Conservation (phyloP, 148 eudicot genomes). For the Linanthus parryae region DNA sequence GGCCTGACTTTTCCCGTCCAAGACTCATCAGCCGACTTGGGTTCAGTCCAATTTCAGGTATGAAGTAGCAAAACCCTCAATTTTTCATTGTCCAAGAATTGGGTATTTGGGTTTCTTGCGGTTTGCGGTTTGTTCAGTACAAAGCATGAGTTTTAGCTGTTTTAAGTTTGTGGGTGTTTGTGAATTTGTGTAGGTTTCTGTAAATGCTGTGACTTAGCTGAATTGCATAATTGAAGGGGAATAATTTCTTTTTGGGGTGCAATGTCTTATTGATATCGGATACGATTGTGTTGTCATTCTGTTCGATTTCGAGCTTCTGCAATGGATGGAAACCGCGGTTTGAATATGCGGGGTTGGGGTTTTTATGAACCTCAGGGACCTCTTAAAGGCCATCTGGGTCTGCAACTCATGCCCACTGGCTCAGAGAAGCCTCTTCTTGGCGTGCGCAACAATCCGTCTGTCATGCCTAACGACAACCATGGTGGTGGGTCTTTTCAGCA, state of each 20-base stretch:
- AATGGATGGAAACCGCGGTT: conserved; percentile 8
- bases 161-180: neutral
- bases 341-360: conserved; percentile 14
- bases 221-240: too few relatives aligned
- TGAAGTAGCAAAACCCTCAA: too few relatives aligned
- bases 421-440: conserved; percentile 5
- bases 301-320: neutral
- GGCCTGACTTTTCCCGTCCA: neutral
- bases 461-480: conserved; percentile 2
- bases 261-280: neutral
- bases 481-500: conserved; percentile 6
- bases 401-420: conserved; percentile 12
- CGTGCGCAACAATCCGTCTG: conserved; percentile 1
- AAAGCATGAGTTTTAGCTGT: neutral
- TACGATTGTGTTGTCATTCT: neutral
- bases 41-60: too few relatives aligned
- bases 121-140: neutral
- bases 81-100: neutral
- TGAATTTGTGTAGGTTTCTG: neutral
- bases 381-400: conserved; percentile 12
- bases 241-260: neutral
- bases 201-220: neutral
- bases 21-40: too few relatives aligned
- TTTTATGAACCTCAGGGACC: conserved; percentile 7
- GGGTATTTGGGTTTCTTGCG: neutral